Conservation (phyloP, 306 rosid genomes). For the Prunus mira region DNA sequence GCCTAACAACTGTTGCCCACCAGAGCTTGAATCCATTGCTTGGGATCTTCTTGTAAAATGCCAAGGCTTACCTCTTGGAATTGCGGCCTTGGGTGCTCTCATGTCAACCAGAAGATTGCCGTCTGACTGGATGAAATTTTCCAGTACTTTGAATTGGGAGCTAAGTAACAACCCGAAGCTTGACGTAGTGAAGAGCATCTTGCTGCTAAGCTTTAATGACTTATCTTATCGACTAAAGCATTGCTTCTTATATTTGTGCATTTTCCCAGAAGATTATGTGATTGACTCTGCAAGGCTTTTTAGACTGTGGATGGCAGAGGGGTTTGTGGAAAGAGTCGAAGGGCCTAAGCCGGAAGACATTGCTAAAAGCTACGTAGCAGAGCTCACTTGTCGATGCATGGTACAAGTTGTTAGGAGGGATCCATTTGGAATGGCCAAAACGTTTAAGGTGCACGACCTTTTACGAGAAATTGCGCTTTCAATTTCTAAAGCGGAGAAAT, state of each 20-base stretch:
- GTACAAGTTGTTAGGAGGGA: slow-evolving; percentile 8
- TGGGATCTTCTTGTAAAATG: slow-evolving; percentile 5
- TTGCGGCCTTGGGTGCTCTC: slow-evolving; percentile 16
- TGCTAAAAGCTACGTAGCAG: neutral
- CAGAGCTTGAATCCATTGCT: neutral
- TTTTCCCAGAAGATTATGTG: slow-evolving; percentile 22
- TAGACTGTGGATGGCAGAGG: slow-evolving; percentile 20
- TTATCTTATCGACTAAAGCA: slow-evolving; percentile 6
- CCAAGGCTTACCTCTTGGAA: slow-evolving; percentile 18
- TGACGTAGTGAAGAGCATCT: slow-evolving; percentile 1
- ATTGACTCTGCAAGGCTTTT: neutral
- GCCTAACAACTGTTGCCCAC: neutral
- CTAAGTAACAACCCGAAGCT: slow-evolving; percentile 15
- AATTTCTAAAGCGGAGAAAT: neutral
- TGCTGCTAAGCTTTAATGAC: slow-evolving; percentile 12
- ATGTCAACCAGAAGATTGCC: slow-evolving; percentile 9
- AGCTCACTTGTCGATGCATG: slow-evolving; percentile 18
- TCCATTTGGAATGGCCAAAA: neutral
- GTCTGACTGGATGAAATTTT: slow-evolving; percentile 5
- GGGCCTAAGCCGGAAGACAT: neutral
- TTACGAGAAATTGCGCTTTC: slow-evolving; percentile 18
- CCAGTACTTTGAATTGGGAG: slow-evolving; percentile 4
- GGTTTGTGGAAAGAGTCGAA: slow-evolving; percentile 6
- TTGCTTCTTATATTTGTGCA: slow-evolving; percentile 18
- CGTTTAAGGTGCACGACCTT: slow-evolving; percentile 17